phyloP scores from a whole-genome alignment of 1,284 basidiomycete species.

The Fistulina hepatica region DNA sequence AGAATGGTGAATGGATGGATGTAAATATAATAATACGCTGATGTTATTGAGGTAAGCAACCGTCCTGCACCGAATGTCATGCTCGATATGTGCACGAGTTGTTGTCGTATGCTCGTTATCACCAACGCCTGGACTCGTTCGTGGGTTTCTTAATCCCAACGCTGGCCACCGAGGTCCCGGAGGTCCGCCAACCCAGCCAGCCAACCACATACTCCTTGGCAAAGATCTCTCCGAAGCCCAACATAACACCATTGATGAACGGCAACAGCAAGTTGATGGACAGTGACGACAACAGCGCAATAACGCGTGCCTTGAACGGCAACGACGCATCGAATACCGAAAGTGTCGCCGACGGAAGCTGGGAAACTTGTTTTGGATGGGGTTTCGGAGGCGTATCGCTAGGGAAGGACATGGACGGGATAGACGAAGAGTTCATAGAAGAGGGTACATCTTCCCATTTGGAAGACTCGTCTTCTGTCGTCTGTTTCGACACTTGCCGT shows the following conservation, averaged over 20 bases:
- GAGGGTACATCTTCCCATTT: slow-evolving; percentile 63
- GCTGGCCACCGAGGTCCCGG: no score
- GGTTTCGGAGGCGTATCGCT: slow-evolving; percentile 35
- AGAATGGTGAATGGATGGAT: no score
- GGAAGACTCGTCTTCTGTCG: slow-evolving; percentile 36
- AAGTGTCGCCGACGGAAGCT: slow-evolving; percentile 50
- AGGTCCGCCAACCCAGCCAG: slow-evolving; percentile 52
- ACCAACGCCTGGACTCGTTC: no score
- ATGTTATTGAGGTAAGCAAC: no score
- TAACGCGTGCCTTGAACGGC: slow-evolving; percentile 50
- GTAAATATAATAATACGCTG: no score
- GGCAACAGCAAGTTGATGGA: slow-evolving; percentile 90
- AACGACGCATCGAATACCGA: slow-evolving; percentile 67
- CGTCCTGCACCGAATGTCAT: no score
- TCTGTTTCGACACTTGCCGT: neutral
- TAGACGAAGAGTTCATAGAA: slow-evolving; percentile 56
- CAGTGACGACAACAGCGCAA: slow-evolving; percentile 71
- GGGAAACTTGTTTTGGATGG: slow-evolving; percentile 18
- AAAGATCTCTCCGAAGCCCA: slow-evolving; percentile 96
- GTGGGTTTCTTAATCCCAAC: no score
- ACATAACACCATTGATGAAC: slow-evolving; percentile 96
- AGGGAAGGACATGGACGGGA: slow-evolving; percentile 66
- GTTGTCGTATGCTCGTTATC: no score
- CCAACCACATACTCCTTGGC: slow-evolving; percentile 76
- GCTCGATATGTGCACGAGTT: no score